Evolutionary conservation across 1,139 yeast genomes (phyloP).

Genomic region (Candida albicans): DNA sequence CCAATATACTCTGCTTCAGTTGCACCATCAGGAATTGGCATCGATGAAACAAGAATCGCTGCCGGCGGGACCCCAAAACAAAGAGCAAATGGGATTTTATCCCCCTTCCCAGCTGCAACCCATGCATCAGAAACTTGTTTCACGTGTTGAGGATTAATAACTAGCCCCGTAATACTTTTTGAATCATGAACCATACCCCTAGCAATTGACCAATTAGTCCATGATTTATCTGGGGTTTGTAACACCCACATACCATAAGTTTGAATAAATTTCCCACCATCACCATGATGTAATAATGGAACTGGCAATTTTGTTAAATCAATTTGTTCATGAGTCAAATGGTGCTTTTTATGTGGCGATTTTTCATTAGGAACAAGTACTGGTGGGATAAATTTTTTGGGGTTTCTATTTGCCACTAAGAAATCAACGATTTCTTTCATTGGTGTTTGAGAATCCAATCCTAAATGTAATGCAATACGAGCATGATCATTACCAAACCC

Average conservation of each 20-base stretch:
- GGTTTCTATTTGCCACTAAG: not conserved
- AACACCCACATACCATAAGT: constrained; percentile 3
- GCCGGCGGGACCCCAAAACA: constrained; percentile 2
- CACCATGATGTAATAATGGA: constrained; percentile 1
- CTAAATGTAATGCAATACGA: constrained; percentile 2
- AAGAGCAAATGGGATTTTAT: constrained; percentile 2
- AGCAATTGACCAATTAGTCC: constrained; percentile 4
- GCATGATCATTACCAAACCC: constrained; percentile 1
- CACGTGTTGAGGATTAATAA: constrained; percentile 1
- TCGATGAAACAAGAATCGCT: not conserved
- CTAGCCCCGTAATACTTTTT: not conserved
- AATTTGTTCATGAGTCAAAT: not conserved
- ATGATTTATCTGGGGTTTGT: constrained; percentile 3
- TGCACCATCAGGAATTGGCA: constrained; percentile 2
- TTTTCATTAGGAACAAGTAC: not conserved
- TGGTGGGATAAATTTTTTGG: not conserved
- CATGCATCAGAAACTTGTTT: constrained; percentile 2
- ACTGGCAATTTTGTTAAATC: constrained; percentile 1
- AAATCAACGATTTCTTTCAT: constrained; percentile 1
- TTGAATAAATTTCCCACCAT: constrained; percentile 2
- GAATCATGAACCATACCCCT: constrained; percentile 2
- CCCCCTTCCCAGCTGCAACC: constrained; percentile 1
- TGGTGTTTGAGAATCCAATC: constrained; percentile 1
- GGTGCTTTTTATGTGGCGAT: constrained; percentile 2
- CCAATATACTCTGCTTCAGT: constrained; percentile 3